Percentiles rank a stretch among this genome's conserved stretches.
phyloP scores from a whole-genome alignment of 140 eudicot genomes.

The Senecio squalidus region DNA sequence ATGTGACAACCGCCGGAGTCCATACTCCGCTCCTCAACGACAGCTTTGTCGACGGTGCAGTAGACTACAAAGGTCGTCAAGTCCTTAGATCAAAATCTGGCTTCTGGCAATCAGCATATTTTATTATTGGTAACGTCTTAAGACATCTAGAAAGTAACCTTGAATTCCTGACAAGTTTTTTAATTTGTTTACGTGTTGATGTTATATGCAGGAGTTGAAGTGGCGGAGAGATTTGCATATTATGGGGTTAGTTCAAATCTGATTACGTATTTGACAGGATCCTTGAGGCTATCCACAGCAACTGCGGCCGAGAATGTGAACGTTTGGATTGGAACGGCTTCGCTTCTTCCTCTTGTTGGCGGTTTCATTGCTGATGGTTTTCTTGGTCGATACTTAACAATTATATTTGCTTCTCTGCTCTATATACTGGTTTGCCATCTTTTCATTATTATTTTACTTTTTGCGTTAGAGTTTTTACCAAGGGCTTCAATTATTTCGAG shows the following conservation, averaged over 20 bases:
- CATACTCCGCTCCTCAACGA: constrained; percentile 25
- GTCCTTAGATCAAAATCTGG: constrained; percentile 50
- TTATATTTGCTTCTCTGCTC: constrained; percentile 40
- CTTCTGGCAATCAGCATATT: constrained; percentile 53
- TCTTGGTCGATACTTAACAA: constrained; percentile 53
- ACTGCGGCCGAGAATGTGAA: constrained; percentile 60
- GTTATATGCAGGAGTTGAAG: constrained; percentile 42
- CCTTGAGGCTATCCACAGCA: constrained; percentile 56
- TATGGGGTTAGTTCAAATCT: constrained; percentile 52
- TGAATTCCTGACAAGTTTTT: not conserved
- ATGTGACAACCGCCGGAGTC: constrained; percentile 7
- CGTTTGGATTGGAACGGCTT: constrained; percentile 47
- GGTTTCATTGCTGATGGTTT: constrained; percentile 53
- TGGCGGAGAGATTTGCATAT: constrained; percentile 59
- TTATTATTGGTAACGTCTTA: constrained; percentile 45
- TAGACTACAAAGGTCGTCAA: constrained; percentile 49
- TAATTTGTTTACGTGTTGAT: not conserved
- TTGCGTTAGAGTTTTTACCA: not conserved
- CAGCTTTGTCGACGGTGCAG: constrained; percentile 30
- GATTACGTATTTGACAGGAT: constrained; percentile 51
- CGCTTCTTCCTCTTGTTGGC: constrained; percentile 49
- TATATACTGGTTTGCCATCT: constrained; percentile 21
- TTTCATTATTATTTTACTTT: not conserved
- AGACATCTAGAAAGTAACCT: not conserved
- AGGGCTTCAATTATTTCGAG: not conserved